Percentiles rank a stretch among this genome's conserved stretches.
phyloP scores from a whole-genome alignment of 192 early-diverging fungal species.

The Linnemannia hyalina region DNA sequence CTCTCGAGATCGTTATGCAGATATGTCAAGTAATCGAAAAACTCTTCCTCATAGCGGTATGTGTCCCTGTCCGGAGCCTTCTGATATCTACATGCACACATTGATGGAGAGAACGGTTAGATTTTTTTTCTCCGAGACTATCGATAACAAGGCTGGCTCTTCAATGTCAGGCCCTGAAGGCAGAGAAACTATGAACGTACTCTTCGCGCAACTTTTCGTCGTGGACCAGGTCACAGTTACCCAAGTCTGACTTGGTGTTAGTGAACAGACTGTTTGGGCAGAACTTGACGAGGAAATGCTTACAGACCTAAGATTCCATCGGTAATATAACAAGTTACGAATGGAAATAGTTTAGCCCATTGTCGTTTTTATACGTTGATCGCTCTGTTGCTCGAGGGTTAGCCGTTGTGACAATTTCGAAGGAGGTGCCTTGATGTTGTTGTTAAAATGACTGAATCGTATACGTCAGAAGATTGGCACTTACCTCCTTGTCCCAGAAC shows the following conservation, averaged over 20 bases:
- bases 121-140: not conserved
- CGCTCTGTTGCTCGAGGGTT: not conserved
- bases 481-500: slow-evolving; percentile 55
- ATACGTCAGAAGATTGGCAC: not conserved
- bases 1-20: slow-evolving; percentile 79
- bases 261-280: slow-evolving; percentile 87
- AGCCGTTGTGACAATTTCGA: not conserved
- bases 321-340: not conserved
- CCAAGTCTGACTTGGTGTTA: slow-evolving; percentile 90
- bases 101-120: not conserved
- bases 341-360: no score
- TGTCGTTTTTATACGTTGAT: not conserved
- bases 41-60: slow-evolving; percentile 82
- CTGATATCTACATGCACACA: slow-evolving; percentile 61
- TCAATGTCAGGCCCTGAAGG: not conserved
- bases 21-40: slow-evolving; percentile 73
- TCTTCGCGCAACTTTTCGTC: slow-evolving; percentile 81
- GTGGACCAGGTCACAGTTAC: slow-evolving; percentile 83
- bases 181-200: slow-evolving; percentile 19
- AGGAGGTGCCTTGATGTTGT: not conserved
- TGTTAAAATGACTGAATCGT: not conserved
- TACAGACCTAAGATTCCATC: slow-evolving; percentile 69
- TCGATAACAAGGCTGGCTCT: not conserved
- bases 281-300: slow-evolving; percentile 84
- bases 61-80: slow-evolving; percentile 73